phyloP scores from a whole-genome alignment of 768 basidiomycete species.

The Agrocybe praecox region DNA sequence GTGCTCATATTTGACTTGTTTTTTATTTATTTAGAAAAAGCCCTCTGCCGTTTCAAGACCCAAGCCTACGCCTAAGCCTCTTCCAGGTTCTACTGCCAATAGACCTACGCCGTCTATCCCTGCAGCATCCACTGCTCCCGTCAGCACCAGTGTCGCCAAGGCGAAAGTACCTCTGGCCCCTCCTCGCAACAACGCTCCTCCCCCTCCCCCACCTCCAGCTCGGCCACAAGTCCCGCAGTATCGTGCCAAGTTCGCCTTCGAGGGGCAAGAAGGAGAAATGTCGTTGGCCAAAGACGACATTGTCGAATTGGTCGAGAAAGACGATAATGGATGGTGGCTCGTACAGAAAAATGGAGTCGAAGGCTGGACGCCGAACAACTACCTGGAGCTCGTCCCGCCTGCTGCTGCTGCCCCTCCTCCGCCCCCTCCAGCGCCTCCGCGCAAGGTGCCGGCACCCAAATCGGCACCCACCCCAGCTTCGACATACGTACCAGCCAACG shows the following conservation, averaged over 20 bases:
- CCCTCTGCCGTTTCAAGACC: constrained; percentile 39
- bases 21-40: constrained; percentile 49
- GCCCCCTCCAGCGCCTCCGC: constrained; percentile 71
- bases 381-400: constrained; percentile 79
- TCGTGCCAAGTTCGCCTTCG: constrained; percentile 90
- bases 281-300: constrained; percentile 86
- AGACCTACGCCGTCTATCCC: constrained; percentile 29
- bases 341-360: constrained; percentile 81
- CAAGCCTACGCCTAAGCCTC: constrained; percentile 63
- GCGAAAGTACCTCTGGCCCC: constrained; percentile 34
- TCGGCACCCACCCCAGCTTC: constrained; percentile 39
- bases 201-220: constrained; percentile 56
- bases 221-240: constrained; percentile 77
- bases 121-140: constrained; percentile 33
- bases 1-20: not conserved
- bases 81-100: constrained; percentile 54
- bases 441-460: constrained; percentile 36
- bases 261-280: constrained; percentile 93
- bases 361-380: constrained; percentile 96
- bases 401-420: constrained; percentile 65
- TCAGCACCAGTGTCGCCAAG: constrained; percentile 16
- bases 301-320: constrained; percentile 90
- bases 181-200: constrained; percentile 39
- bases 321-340: constrained; percentile 98
- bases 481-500: constrained; percentile 54